Evolutionary conservation across 2,329 filamentous ascomycete species (phyloP).

Genomic region (Diplodia intermedia): DNA sequence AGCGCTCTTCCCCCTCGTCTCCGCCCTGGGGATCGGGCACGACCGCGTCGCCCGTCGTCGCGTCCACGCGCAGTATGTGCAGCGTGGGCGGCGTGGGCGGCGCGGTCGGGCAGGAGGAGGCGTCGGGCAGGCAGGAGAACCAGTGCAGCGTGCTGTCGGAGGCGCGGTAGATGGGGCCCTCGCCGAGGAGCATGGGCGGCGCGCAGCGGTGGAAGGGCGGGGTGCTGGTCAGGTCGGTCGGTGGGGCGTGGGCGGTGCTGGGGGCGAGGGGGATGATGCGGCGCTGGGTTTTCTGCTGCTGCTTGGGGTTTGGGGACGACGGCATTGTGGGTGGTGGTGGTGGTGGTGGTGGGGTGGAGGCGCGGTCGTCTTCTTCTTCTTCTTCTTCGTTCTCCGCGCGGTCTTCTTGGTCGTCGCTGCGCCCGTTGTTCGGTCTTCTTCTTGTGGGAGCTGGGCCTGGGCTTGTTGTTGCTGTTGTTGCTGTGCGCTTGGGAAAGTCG

Average conservation of each 20-base stretch:
- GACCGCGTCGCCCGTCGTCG: not conserved
- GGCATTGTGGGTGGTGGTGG: not conserved
- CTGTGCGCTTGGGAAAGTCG: not conserved
- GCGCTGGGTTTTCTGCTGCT: not conserved
- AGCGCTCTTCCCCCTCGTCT: too few relatives aligned
- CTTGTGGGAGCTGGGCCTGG: too few relatives aligned
- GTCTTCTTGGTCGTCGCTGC: too few relatives aligned
- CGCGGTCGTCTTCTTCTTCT: too few relatives aligned
- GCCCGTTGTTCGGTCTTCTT: too few relatives aligned
- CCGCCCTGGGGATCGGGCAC: too few relatives aligned
- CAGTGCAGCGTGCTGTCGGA: conserved; percentile 1
- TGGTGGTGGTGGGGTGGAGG: not conserved
- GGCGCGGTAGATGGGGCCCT: conserved; percentile 9
- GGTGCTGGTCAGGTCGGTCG: not conserved
- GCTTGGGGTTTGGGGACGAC: not conserved
- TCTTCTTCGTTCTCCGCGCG: too few relatives aligned
- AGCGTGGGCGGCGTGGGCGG: not conserved
- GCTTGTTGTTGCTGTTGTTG: too few relatives aligned
- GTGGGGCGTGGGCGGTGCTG: not conserved
- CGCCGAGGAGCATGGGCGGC: not conserved
- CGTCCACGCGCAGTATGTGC: not conserved
- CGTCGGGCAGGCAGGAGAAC: not conserved
- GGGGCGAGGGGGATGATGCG: not conserved
- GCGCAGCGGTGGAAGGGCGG: not conserved
- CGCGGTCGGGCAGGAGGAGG: too few relatives aligned